Evolutionary conservation across 2,329 filamentous ascomycete genomes (phyloP).

Genomic region (Stachybotrys echinatus): DNA sequence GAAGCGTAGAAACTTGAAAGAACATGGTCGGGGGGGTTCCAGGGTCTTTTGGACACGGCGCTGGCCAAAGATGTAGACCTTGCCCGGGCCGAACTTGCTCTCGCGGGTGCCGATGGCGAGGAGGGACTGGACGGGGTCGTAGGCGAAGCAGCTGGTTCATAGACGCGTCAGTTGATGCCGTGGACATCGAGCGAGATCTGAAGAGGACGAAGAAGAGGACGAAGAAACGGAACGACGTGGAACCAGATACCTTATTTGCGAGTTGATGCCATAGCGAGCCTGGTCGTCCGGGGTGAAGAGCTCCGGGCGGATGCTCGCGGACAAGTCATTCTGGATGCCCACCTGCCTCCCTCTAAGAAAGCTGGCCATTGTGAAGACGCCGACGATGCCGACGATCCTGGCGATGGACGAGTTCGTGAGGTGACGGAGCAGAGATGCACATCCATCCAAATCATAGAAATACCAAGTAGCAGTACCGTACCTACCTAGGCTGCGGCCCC

Average conservation of each 20-base stretch:
- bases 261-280: slow-evolving; percentile 76
- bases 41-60: slow-evolving; percentile 73
- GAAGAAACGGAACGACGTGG: slow-evolving; percentile 5
- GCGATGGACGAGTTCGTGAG: too few relatives aligned
- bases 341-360: slow-evolving; percentile 91
- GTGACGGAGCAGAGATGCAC: too few relatives aligned
- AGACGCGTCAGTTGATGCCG: too few relatives aligned
- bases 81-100: slow-evolving; percentile 76
- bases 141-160: slow-evolving; percentile 66
- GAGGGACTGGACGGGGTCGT: slow-evolving; percentile 90
- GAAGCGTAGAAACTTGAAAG: slow-evolving; percentile 75
- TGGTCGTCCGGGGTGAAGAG: slow-evolving; percentile 82
- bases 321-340: slow-evolving; percentile 87
- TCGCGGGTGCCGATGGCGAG: slow-evolving; percentile 88
- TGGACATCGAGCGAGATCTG: slow-evolving; percentile 14
- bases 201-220: slow-evolving; percentile 8
- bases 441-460: too few relatives aligned
- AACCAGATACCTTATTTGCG: slow-evolving; percentile 54
- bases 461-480: too few relatives aligned
- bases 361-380: slow-evolving; percentile 70
- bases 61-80: slow-evolving; percentile 86
- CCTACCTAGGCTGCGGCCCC: too few relatives aligned
- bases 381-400: slow-evolving; percentile 5
- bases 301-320: slow-evolving; percentile 70
- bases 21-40: slow-evolving; percentile 63